Percentiles rank a stretch among this genome's conserved stretches.
These are phyloP conservation scores for Zygoascus hellenicus DNA, from an alignment of 1,139 yeast genomes.

Conservation along the genomic window DNA sequence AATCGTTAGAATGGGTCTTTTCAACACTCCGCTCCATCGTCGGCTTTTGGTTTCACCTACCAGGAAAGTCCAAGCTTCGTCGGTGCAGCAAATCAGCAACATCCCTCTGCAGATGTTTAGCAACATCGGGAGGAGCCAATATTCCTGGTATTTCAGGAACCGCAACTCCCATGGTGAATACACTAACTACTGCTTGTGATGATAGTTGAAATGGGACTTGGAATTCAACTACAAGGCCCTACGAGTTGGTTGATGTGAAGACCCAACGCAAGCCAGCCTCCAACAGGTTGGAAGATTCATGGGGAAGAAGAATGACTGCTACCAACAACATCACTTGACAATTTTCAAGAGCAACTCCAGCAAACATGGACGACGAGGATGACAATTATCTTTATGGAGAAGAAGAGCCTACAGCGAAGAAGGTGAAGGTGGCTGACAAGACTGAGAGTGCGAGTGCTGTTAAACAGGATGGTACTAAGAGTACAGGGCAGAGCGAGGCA, in stretches of 20 bases:
- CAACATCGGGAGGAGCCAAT: constrained; percentile 63
- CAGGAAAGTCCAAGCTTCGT: constrained; percentile 17
- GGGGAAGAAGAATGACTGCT: background rate
- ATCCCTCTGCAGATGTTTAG: constrained; percentile 59
- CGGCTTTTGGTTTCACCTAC: background rate
- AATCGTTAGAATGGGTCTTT: background rate
- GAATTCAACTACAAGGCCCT: background rate
- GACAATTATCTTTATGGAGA: constrained; percentile 83
- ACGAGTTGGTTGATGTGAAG: background rate
- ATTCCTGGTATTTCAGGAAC: constrained; percentile 85
- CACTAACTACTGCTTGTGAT: background rate
- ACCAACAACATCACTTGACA: background rate
- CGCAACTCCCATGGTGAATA: constrained; percentile 19
- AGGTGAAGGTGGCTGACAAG: constrained; percentile 25
- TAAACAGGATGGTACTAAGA: too few relatives aligned
- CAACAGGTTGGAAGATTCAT: background rate
- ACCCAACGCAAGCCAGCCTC: background rate
- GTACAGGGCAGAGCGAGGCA: background rate
- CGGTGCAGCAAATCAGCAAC: constrained; percentile 63
- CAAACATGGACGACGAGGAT: constrained; percentile 51
- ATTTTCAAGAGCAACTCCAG: background rate
- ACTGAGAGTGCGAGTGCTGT: constrained; percentile 13
- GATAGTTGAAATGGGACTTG: background rate
- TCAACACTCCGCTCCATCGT: background rate
- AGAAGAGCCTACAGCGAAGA: constrained; percentile 41